phyloP scores from a whole-genome alignment of 169 alveolate species.

The Plasmodium cynomolgi region DNA sequence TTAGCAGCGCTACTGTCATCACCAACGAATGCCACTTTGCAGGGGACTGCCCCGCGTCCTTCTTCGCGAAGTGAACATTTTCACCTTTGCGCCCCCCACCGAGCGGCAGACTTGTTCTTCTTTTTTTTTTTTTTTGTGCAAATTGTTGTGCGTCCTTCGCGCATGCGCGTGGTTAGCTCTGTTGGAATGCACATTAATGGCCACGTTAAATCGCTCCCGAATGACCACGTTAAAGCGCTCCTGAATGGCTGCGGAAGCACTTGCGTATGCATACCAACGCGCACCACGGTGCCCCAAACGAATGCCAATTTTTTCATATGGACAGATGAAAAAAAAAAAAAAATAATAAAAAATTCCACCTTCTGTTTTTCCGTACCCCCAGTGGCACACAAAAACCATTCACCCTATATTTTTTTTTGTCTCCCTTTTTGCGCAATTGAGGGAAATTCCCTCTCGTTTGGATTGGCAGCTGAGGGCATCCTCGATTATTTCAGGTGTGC shows the following conservation, averaged over 20 bases:
- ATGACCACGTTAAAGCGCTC: neutral
- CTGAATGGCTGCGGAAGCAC: neutral
- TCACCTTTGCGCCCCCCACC: neutral
- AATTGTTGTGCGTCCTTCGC: neutral
- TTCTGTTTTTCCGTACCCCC: neutral
- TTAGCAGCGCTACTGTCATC: too few relatives aligned
- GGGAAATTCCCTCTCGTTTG: neutral
- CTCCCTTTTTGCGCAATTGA: neutral
- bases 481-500: neutral
- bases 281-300: neutral
- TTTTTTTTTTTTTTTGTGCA: neutral
- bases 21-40: neutral
- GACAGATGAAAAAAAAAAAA: neutral
- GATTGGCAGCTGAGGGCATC: neutral
- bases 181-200: neutral
- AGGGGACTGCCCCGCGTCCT: neutral
- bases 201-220: neutral
- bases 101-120: conserved; percentile 2
- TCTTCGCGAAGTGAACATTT: neutral
- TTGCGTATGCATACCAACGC: neutral
- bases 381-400: neutral
- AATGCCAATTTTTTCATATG: neutral
- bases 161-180: neutral
- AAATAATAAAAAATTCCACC: neutral
- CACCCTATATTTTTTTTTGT: neutral